Evolutionary conservation across 306 rosid species (phyloP), one percentile per base, ranked within the genome.

Genomic region (Glycine latifolia): DNA sequence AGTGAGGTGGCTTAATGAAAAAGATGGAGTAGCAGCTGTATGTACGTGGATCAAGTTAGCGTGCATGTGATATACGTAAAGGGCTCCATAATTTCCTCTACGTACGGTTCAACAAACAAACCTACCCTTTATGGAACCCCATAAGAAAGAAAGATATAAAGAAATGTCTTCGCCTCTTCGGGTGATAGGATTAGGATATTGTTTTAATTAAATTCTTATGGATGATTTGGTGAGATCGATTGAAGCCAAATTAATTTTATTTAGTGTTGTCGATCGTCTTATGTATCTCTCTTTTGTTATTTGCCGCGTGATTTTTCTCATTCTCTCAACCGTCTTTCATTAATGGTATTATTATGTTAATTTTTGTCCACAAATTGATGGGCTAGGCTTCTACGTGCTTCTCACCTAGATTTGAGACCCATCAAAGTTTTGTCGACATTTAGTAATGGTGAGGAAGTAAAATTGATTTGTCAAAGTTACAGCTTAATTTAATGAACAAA

Each of bases 81-180:
- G 6, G 11, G 37, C 6, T 3, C 13, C 65, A 59, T 59, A 9
- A 59, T 59, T 58, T 59, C 11, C 13, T 59, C 39, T 20, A 17
- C 14, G 4, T 56, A 20, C 71, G 52, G 89, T 77, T 86, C 82
- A 86, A 72, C 91, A 79, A 85, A 82, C 85, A 10, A 75, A 82
- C 85, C 89, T 84, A 86, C 71, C 83, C 68, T 71, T 52, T 52
- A 77, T 15, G 67, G 35, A 47, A 70, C 60, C 75, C 86, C 79
- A 6, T 31, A 37, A 55, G 26, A 7, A 55, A 56, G 1, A 56
- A 15, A 26, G 31, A 26, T 26, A 10, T 58, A 75, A 76, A 58
- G 55, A 43, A 53, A 53, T 35, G 48, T 46, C 44, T 73, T 53
- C 1, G 10, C 17, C 39, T 46, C 44, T 73, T 53, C 1, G 10